Percentiles rank a stretch among this genome's conserved stretches.
These are phyloP conservation scores for Anisodus acutangulus DNA, from an alignment of 257 asterid genomes.

Conservation along the genomic window DNA sequence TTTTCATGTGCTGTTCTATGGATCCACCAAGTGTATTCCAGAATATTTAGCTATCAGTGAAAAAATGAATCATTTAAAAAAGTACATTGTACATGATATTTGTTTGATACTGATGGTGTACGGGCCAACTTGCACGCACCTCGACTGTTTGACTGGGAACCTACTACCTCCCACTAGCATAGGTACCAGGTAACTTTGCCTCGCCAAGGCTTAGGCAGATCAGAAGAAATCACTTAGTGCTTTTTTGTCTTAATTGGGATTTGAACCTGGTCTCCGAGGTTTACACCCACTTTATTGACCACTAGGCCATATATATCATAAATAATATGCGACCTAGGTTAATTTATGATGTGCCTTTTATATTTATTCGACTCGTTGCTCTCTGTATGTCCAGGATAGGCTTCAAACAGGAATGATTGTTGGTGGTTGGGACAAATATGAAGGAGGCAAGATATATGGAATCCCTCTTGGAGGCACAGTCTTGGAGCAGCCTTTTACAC, in stretches of 20 bases:
- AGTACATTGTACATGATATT: neutral
- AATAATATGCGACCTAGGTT: neutral
- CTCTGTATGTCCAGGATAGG: conserved; percentile 57
- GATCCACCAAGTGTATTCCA: conserved; percentile 8
- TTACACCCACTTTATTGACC: neutral
- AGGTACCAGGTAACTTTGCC: neutral
- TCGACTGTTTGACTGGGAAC: neutral
- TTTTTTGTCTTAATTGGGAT: neutral
- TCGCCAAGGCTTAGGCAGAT: neutral
- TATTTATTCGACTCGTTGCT: neutral
- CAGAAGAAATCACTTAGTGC: neutral
- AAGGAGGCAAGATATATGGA: conserved; percentile 93
- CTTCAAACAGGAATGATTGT: conserved; percentile 93
- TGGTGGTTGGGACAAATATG: conserved; percentile 98
- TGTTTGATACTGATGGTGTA: neutral
- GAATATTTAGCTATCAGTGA: neutral
- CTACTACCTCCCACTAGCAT: neutral
- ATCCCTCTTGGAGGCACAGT: conserved; percentile 91
- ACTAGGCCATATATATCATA: neutral
- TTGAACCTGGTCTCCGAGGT: neutral
- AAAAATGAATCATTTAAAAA: neutral
- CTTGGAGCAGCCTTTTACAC: conserved; percentile 75
- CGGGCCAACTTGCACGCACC: neutral
- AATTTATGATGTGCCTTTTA: neutral
- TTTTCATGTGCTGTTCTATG: neutral